Evolutionary conservation across 2,329 filamentous ascomycete genomes (phyloP).

Genomic region (Fusarium sp.): DNA sequence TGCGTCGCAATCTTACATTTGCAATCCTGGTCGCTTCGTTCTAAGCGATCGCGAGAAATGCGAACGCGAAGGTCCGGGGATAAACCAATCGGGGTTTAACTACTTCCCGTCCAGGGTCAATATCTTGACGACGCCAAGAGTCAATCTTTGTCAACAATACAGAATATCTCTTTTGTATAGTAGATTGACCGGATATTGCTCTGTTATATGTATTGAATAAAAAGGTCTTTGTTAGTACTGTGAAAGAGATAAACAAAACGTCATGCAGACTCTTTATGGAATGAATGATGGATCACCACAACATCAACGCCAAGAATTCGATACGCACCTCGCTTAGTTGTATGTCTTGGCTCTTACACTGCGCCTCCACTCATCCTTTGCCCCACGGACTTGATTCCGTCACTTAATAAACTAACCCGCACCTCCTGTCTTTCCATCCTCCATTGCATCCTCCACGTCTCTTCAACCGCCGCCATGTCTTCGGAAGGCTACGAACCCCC

Average conservation of each 20-base stretch:
- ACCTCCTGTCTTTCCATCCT: neutral
- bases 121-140: neutral
- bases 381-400: neutral
- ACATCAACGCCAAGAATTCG: conserved; percentile 17
- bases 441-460: no score
- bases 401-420: neutral
- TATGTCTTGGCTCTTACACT: conserved; percentile 19
- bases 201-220: accelerated
- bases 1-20: neutral
- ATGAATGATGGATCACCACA: neutral
- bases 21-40: neutral
- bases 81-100: conserved; percentile 1
- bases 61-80: neutral
- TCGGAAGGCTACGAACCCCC: conserved; percentile 19
- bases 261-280: neutral
- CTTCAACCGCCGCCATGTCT: conserved; percentile 7
- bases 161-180: neutral
- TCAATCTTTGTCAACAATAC: neutral
- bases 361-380: conserved; percentile 23
- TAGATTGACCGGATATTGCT: neutral
- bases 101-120: neutral
- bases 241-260: neutral
- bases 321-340: conserved; percentile 23
- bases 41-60: neutral
- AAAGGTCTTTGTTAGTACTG: accelerated